Evolutionary conservation across 2,329 filamentous ascomycete species (phyloP).

Genomic region (Chrysosporium keratinophilum): DNA sequence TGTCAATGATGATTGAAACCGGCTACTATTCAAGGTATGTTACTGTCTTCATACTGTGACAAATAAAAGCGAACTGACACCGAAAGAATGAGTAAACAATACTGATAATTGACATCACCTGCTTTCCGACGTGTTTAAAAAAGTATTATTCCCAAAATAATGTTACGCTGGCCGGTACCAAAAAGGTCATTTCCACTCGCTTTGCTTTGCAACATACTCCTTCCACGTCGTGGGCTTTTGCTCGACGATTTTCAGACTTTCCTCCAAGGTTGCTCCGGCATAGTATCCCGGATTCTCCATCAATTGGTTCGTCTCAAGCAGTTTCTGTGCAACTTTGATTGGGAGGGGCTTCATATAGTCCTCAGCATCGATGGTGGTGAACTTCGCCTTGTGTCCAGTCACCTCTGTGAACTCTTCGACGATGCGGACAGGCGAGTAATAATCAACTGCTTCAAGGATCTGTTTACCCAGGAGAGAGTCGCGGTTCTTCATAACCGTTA

Average conservation of each 20-base stretch:
- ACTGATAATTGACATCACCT: neutral
- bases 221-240: conserved; percentile 22
- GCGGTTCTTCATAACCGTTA: conserved; percentile 29
- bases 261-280: conserved; percentile 30
- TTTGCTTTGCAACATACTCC: conserved; percentile 19
- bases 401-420: conserved; percentile 31
- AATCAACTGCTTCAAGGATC: conserved; percentile 37
- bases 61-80: neutral
- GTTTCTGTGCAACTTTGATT: conserved; percentile 32
- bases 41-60: neutral
- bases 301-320: conserved; percentile 46
- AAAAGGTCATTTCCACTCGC: conserved; percentile 7
- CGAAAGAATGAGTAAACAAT: neutral
- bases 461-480: conserved; percentile 37
- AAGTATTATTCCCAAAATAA: too few relatives aligned
- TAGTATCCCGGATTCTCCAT: conserved; percentile 46
- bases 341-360: conserved; percentile 23
- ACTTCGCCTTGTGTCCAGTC: conserved; percentile 30
- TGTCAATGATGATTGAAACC: conserved; percentile 30
- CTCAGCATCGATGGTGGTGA: conserved; percentile 21
- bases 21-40: neutral
- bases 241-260: conserved; percentile 22
- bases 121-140: too few relatives aligned
- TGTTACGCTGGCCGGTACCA: too few relatives aligned
- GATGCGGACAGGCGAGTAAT: conserved; percentile 34